Evolutionary conservation across 225 moss, liverwort and hornwort genomes (phyloP), one percentile per base, ranked within the genome.

Genomic region (Polytrichum commune): DNA sequence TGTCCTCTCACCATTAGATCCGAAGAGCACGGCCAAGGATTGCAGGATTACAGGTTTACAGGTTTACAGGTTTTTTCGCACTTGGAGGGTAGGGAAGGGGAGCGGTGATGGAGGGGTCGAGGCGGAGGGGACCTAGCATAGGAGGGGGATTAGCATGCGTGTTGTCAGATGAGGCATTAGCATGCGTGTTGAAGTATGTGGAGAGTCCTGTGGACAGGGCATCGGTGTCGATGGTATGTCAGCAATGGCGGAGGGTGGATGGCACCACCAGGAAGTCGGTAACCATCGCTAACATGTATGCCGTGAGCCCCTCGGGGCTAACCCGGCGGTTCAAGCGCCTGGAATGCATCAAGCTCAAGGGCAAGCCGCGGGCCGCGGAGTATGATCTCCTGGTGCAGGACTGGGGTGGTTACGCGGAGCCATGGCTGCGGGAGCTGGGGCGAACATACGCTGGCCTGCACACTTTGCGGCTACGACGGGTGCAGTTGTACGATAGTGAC

Each of bases 161-260:
- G n/a, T n/a, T 96, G 65, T 73, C 89, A 20, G 95, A 92, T 35
- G 89, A 90, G 77, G 81, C 88, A 5, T 74, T 96, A 54, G 91
- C 72, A 20, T 84, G 78, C 55, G 82, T 96, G 73, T 82, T 96
- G 75, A 84, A 84, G 63, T 28, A 84, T 33, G 72, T 96, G 18
- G 89, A 90, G 46, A 85, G 64, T 27, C 83, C 93, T 18, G 67
- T 30, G 23, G 96, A 96, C 65, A 82, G 93, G 58, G 91, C 82
- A 16, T 79, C 96, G 5, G 86, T 92, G 54, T 92, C 96, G 25
- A 63, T 84, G 79, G 96, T 96, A 35, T 93, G 93, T 62, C 73
- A 77, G 55, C 96, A 96, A 73, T 96, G 96, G 96, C 81, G 82
- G 54, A 77, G 83, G 9, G 89, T 96, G 80, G 96, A 96, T 74